Conservation (phyloP, 495 filamentous ascomycete species). For the Astrothelium subdiscretum region DNA sequence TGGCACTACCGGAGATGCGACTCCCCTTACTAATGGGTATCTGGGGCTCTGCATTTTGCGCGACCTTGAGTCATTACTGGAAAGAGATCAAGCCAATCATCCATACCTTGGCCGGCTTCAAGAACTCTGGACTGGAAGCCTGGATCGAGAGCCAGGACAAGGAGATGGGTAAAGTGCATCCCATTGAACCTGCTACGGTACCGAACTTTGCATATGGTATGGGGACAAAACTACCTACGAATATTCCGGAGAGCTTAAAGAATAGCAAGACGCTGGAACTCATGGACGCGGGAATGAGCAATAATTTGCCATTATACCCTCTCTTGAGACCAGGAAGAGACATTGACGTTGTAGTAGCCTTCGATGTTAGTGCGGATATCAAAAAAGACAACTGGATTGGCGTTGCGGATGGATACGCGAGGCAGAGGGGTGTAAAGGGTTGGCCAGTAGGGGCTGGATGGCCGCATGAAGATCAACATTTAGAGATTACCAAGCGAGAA, state of each 20-base stretch:
- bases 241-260: slow-evolving; percentile 63
- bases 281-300: slow-evolving; percentile 95
- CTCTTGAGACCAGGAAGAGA: slow-evolving; percentile 76
- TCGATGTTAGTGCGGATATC: slow-evolving; percentile 76
- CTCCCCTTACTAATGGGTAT: slow-evolving; percentile 77
- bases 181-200: slow-evolving; percentile 76
- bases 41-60: slow-evolving; percentile 93
- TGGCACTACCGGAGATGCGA: slow-evolving; percentile 66
- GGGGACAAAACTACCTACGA: slow-evolving; percentile 57
- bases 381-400: slow-evolving; percentile 88
- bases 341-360: slow-evolving; percentile 83
- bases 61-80: slow-evolving; percentile 90
- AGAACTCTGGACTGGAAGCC: slow-evolving; percentile 81
- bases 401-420: slow-evolving; percentile 82
- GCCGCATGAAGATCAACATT: slow-evolving; percentile 49
- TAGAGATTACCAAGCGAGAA: slow-evolving; percentile 45
- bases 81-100: slow-evolving; percentile 77
- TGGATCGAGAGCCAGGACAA: slow-evolving; percentile 41
- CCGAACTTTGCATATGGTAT: slow-evolving; percentile 81
- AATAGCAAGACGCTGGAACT: slow-evolving; percentile 61
- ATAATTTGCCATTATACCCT: slow-evolving; percentile 92
- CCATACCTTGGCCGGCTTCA: slow-evolving; percentile 59
- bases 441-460: slow-evolving; percentile 90
- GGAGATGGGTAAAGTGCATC: slow-evolving; percentile 79
- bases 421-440: slow-evolving; percentile 75